These are phyloP conservation scores for Tetrapisispora iriomotensis DNA, from an alignment of 805 yeast genomes.

Conservation along the genomic window DNA sequence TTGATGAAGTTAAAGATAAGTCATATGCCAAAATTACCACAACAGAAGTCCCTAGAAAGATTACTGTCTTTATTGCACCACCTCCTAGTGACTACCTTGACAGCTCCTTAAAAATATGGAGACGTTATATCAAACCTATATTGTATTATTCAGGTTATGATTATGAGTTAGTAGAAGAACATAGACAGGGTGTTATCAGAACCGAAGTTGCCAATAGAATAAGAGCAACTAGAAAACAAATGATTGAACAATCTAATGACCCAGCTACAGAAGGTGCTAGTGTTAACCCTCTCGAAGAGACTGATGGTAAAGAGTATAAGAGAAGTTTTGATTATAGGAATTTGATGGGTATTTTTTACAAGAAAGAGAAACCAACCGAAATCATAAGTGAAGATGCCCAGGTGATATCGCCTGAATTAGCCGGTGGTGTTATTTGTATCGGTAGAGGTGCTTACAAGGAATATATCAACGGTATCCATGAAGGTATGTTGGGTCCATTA, in stretches of 20 bases:
- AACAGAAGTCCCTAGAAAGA: conserved; percentile 55
- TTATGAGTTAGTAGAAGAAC: conserved; percentile 65
- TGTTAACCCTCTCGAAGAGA: conserved; percentile 11
- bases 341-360: conserved; percentile 49
- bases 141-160: conserved; percentile 78
- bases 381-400: conserved; percentile 39
- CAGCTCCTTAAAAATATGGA: conserved; percentile 60
- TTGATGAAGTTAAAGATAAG: conserved; percentile 44
- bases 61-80: conserved; percentile 84
- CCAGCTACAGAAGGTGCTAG: conserved; percentile 8
- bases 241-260: conserved; percentile 14
- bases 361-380: conserved; percentile 21
- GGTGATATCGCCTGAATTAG: conserved; percentile 32
- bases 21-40: conserved; percentile 42
- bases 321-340: conserved; percentile 33
- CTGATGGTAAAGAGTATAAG: conserved; percentile 18
- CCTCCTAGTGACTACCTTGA: conserved; percentile 89
- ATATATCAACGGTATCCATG: conserved; percentile 82
- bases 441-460: conserved; percentile 97
- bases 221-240: conserved; percentile 52
- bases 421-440: conserved; percentile 83
- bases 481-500: conserved; percentile 88
- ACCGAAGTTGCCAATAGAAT: conserved; percentile 71
- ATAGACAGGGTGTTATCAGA: conserved; percentile 84
- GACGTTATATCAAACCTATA: conserved; percentile 76